Base-by-base conservation (phyloP, 768 basidiomycete species). In the Mycena galopus region DNA sequence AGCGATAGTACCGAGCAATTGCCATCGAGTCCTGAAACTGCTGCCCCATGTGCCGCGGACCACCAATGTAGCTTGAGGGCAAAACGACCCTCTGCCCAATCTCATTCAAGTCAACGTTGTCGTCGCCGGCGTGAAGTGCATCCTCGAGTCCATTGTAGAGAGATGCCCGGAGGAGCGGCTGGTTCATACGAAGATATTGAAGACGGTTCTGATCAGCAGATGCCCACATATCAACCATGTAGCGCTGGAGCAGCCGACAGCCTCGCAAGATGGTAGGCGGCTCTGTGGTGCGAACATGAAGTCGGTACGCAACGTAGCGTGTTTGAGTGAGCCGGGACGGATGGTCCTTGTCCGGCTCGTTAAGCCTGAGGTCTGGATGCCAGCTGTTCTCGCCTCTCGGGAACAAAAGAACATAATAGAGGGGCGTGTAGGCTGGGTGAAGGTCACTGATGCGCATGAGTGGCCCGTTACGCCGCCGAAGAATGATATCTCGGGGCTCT, bases 71-170 rank as follows among this genome's bases (percentile, higher is more conserved):
- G 42, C 42, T 44, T 11, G 42, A 44, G 14, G 42, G 42, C 21
- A 44, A 19, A 44, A 44, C 42, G 14, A 44, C 42, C 42, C 42
- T 11, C 42, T 44, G 42, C 21, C 42, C 42, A 44, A 44, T 44
- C 21, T 44, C 42, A 19, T 44, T 44, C 21, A 44, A 19, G 21
- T 44, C 42, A 11, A 44, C 14, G 42, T 44, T 44, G 21, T 44
- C 42, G 42, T 44, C 42, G 21, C 14, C 42, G 21, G 42, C 42
- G 21, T 44, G 42, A 16, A 57, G 9, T 4, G 56, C 56, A 32
- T 57, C 56, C 30, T 57, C 56, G 56, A 57, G 56, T 30, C 56
- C 27, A 32, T 55, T 32, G n/a, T 57, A 57, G 56, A 57, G 56
- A 19, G 56, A 29, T 32, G 56, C 42, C 14, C 42, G 42, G 42